These are phyloP conservation scores for Aspergillus arachidicola DNA, from an alignment of 2,329 filamentous ascomycete species.

Conservation along the genomic window DNA sequence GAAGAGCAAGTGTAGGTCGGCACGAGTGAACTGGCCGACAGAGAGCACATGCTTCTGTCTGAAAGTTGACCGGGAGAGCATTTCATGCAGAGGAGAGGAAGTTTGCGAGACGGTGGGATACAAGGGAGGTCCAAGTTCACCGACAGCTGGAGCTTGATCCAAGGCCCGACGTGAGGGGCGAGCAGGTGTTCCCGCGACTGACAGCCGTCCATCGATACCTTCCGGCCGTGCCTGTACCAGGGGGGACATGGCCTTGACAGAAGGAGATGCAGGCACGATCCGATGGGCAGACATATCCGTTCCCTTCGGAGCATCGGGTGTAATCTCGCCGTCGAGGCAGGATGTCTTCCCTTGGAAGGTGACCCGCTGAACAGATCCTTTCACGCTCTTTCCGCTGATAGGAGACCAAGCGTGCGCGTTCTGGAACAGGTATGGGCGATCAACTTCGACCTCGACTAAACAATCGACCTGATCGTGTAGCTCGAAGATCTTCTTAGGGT, in stretches of 20 bases:
- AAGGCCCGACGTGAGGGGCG: conserved; percentile 30
- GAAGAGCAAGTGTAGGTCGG: conserved; percentile 90
- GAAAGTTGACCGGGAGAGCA: conserved; percentile 81
- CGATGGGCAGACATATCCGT: conserved; percentile 75
- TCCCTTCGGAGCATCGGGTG: conserved; percentile 60
- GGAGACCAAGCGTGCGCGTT: conserved; percentile 65
- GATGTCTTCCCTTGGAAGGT: conserved; percentile 74
- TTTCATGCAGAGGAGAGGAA: conserved; percentile 63
- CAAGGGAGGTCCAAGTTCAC: conserved; percentile 44
- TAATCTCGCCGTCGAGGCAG: conserved; percentile 71
- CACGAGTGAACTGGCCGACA: conserved; percentile 83
- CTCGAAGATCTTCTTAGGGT: conserved; percentile 79
- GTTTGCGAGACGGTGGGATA: conserved; percentile 55
- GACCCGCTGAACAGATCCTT: conserved; percentile 72
- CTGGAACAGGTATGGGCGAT: conserved; percentile 67
- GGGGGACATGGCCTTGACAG: conserved; percentile 54
- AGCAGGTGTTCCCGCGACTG: conserved; percentile 41
- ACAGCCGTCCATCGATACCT: conserved; percentile 41
- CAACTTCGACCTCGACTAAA: conserved; percentile 74
- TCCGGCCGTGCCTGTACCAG: conserved; percentile 41
- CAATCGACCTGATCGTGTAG: conserved; percentile 77
- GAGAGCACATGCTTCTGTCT: conserved; percentile 89
- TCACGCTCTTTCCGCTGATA: conserved; percentile 69
- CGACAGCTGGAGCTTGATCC: conserved; percentile 33
- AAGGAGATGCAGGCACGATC: conserved; percentile 56